These are phyloP conservation scores for Theileria orientalis DNA, from an alignment of 169 alveolate species.

Conservation along the genomic window DNA sequence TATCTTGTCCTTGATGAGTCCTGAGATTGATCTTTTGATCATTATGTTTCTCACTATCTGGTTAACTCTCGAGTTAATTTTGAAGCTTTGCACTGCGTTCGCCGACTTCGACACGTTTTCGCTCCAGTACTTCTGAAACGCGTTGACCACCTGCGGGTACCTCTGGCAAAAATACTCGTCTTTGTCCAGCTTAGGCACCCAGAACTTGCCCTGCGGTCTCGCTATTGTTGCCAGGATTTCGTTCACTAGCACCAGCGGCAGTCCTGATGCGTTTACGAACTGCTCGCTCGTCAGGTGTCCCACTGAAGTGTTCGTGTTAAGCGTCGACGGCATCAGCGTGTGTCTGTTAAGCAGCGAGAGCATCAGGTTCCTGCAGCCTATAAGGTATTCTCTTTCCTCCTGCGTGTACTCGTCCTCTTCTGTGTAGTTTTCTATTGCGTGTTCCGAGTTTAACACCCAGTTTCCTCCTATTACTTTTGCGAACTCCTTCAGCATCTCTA, in stretches of 20 bases:
- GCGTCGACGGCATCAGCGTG: constrained; percentile 17
- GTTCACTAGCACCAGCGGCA: constrained; percentile 46
- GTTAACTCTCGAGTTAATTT: constrained; percentile 24
- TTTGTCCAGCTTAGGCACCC: constrained; percentile 49
- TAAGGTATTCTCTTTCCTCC: constrained; percentile 47
- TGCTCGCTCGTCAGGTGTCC: constrained; percentile 52
- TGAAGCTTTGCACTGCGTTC: constrained; percentile 28
- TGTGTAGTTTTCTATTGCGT: constrained; percentile 57
- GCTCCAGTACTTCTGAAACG: constrained; percentile 39
- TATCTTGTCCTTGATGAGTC: constrained; percentile 25
- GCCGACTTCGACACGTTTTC: constrained; percentile 30
- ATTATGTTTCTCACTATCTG: constrained; percentile 42
- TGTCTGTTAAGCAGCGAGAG: constrained; percentile 42
- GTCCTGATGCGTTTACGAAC: constrained; percentile 44
- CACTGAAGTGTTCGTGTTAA: constrained; percentile 37
- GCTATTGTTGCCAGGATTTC: constrained; percentile 45
- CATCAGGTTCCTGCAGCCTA: constrained; percentile 45
- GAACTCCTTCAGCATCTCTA: constrained; percentile 36
- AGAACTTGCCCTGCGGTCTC: constrained; percentile 50
- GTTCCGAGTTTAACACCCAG: constrained; percentile 60
- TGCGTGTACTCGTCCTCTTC: constrained; percentile 52
- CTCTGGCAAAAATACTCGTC: constrained; percentile 31
- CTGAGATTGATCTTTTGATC: constrained; percentile 29
- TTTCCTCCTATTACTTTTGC: constrained; percentile 52
- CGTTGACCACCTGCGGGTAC: constrained; percentile 23